A percentile compares a stretch with the other conserved stretches of the same genome.
Evolutionary conservation across 306 rosid species (phyloP).

Genomic region (Prosopis cineraria): DNA sequence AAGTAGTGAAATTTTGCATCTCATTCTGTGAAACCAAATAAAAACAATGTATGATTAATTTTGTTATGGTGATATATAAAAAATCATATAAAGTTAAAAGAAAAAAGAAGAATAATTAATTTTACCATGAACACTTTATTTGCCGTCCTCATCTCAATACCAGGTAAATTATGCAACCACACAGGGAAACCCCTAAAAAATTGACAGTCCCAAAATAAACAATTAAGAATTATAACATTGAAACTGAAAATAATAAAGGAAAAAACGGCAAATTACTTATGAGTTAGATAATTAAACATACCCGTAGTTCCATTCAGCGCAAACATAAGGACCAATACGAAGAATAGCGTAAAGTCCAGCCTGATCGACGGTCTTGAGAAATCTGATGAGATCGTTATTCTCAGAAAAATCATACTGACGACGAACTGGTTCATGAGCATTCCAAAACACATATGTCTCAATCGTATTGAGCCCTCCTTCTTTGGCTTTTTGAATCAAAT

Average conservation of each 20-base stretch:
- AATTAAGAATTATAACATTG: background rate
- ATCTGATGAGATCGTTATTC: conserved; percentile 45
- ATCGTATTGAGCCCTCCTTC: conserved; percentile 61
- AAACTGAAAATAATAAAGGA: background rate
- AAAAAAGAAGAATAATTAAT: background rate
- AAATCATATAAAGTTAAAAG: background rate
- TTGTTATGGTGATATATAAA: no score
- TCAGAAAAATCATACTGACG: conserved; percentile 50
- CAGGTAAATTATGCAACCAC: conserved; percentile 62
- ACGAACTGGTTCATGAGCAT: conserved; percentile 51
- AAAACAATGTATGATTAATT: background rate
- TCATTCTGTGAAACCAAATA: conserved; percentile 35
- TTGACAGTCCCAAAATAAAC: background rate
- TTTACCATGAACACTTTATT: conserved; percentile 55
- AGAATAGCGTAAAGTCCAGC: conserved; percentile 58
- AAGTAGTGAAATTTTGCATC: conserved; percentile 49
- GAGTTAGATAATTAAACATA: no score
- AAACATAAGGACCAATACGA: conserved; percentile 68
- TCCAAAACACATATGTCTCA: conserved; percentile 64
- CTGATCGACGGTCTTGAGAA: conserved; percentile 50
- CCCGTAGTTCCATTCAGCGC: conserved; percentile 72
- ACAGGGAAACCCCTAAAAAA: conserved; percentile 57
- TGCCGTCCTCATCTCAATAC: conserved; percentile 46
- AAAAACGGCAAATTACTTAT: no score
- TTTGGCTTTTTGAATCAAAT: conserved; percentile 48